Conservation (phyloP, 2,329 filamentous ascomycete genomes). For the Thielaviopsis cerberus region DNA sequence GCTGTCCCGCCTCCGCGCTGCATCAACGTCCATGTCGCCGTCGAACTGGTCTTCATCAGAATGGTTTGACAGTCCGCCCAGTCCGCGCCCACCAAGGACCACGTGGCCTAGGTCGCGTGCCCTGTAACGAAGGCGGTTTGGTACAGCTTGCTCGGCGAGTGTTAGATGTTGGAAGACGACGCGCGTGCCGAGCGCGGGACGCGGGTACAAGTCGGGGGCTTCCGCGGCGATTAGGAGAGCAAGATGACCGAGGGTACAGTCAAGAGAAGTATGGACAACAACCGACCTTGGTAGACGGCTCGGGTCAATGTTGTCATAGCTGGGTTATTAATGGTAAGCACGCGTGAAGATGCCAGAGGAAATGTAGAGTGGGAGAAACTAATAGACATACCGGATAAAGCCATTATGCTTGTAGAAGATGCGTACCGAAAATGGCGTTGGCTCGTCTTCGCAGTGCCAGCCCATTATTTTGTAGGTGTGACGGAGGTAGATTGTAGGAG, state of each 20-base stretch:
- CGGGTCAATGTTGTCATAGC: conserved; percentile 51
- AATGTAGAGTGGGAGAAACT: too few species aligned
- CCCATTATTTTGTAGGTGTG: not conserved
- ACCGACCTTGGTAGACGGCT: conserved; percentile 44
- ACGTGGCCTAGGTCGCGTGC: conserved; percentile 70
- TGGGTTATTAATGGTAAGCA: too few species aligned
- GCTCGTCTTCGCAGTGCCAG: conserved; percentile 17
- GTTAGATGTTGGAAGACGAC: conserved; percentile 73
- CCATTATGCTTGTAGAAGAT: conserved; percentile 62
- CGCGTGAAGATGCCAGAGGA: too few species aligned
- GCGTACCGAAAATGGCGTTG: conserved; percentile 66
- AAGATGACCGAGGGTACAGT: conserved; percentile 65
- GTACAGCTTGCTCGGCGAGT: conserved; percentile 16
- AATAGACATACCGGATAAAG: conserved; percentile 61
- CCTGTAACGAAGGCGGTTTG: conserved; percentile 37
- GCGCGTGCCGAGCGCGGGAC: conserved; percentile 60
- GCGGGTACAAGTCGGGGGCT: conserved; percentile 47
- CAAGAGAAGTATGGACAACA: conserved; percentile 71
- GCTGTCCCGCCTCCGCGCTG: conserved; percentile 44
- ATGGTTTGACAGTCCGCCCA: conserved; percentile 20
- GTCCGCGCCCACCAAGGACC: conserved; percentile 46
- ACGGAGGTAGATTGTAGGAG: too few species aligned
- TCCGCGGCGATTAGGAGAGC: conserved; percentile 55
- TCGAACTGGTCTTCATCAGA: conserved; percentile 13
- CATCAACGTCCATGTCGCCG: conserved; percentile 32